Conservation (phyloP, 2,329 filamentous ascomycete species). For the Xylariaceae sp. region DNA sequence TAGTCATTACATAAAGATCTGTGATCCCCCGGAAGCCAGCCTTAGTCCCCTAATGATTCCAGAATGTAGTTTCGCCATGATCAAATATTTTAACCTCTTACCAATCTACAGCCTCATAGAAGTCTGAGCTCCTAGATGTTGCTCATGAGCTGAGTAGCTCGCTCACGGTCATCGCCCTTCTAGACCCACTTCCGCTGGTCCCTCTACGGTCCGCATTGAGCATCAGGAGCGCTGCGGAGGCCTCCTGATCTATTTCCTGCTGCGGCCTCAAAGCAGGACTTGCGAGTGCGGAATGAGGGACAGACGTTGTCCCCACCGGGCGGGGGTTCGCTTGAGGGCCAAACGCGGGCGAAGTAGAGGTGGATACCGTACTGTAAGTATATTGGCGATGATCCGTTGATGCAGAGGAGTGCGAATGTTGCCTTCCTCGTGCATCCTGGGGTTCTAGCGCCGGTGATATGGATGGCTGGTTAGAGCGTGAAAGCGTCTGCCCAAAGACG, state of each 20-base stretch:
- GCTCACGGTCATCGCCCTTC: conserved; percentile 56
- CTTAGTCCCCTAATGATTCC: background rate
- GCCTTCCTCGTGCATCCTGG: conserved; percentile 48
- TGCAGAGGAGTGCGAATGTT: conserved; percentile 59
- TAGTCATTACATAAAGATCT: too few species aligned
- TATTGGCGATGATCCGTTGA: conserved; percentile 47
- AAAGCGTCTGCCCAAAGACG: conserved; percentile 41
- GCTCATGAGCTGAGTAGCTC: conserved; percentile 56
- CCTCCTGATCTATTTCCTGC: conserved; percentile 70
- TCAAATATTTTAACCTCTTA: too few species aligned
- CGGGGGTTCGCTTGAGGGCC: conserved; percentile 47
- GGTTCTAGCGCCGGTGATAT: conserved; percentile 55
- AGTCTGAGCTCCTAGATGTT: background rate
- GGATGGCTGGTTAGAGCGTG: conserved; percentile 47
- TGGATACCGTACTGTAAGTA: conserved; percentile 42
- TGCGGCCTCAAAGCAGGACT: conserved; percentile 61
- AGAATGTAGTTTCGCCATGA: background rate
- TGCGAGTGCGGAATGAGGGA: conserved; percentile 56
- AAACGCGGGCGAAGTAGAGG: conserved; percentile 48
- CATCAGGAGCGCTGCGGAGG: conserved; percentile 86
- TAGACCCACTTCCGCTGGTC: conserved; percentile 35
- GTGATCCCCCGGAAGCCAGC: too few species aligned
- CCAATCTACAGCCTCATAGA: background rate
- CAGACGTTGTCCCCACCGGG: conserved; percentile 40
- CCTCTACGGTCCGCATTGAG: conserved; percentile 76